Evolutionary conservation across 169 alveolate species (phyloP), one percentile per base, ranked within the genome.

Genomic region (Eimeria praecox): DNA sequence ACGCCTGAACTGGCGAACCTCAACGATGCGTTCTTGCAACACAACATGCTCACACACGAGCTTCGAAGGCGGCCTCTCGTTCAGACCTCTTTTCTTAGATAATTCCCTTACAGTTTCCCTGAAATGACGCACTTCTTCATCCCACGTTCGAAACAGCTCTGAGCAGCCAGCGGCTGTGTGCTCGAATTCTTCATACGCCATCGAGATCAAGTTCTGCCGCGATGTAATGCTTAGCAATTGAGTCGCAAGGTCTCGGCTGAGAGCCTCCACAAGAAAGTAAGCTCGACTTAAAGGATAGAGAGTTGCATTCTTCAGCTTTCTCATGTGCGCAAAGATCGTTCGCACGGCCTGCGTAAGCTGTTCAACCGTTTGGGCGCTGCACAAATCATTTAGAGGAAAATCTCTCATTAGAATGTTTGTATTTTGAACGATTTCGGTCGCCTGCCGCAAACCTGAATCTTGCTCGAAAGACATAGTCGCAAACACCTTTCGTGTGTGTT

Each of bases 321-420:
- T 97, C 98, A 99, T 90, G 95, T 99, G 99, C 77, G 95, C 97
- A 96, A 98, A 99, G 78, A 99, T 98, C 42, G 97, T 97, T 42
- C 98, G 97, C 46, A 99, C 97, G 42, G 99, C 99, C 66, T 98
- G 98, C 49, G 97, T 97, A 40, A 98, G 97, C 87, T 98, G 99
- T 49, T 97, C 98, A 62, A 99, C 94, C 30, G 97, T 98, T 22
- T 97, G 98, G 14, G 99, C 99, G 35, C 98, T 98, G 56, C 99
- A 96, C 89, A 99, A 95, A 80, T 98, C 99, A 88, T 98, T 98
- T 54, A 99, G 98, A 30, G 99, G 99, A 90, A 99, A 98, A 96
- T 99, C 99, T 83, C 98, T 99, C 96, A 99, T 98, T 83, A 99
- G 96, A 69, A 97, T 95, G 96, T 98, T 98, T 88, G 98, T 98